Conservation (phyloP, 257 asterid species). For the Solanum tarapatanum region DNA sequence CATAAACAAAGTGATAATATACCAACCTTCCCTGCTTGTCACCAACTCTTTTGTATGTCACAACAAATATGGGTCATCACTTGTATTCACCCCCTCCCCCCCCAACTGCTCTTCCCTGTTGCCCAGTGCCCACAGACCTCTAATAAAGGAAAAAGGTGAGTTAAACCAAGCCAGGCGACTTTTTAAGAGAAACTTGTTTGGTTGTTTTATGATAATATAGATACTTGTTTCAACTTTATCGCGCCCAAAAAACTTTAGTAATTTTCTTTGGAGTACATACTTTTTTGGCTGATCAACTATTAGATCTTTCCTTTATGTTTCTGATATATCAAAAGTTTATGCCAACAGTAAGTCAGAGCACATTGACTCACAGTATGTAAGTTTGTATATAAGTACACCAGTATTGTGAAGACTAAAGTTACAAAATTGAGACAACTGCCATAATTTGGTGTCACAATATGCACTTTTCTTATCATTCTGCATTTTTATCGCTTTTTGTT, state of each 20-base stretch:
- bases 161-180: background rate
- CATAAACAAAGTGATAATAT: background rate
- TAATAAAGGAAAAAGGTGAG: background rate
- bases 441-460: background rate
- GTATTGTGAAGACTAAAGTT: background rate
- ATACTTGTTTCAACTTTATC: background rate
- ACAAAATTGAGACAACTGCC: background rate
- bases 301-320: background rate
- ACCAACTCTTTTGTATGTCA: background rate
- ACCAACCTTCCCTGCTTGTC: background rate
- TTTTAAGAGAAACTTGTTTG: background rate
- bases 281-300: background rate
- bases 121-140: background rate
- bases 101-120: background rate
- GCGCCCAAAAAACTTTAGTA: background rate
- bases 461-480: background rate
- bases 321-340: background rate
- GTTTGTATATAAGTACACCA: background rate
- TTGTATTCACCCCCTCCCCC: background rate
- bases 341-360: background rate
- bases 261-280: background rate
- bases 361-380: background rate
- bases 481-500: background rate
- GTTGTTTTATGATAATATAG: background rate
- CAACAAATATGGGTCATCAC: background rate